Percentiles rank a stretch among this genome's conserved stretches.
Conservation (phyloP, 2,329 filamentous ascomycete genomes). For the Drechslera avenae region DNA sequence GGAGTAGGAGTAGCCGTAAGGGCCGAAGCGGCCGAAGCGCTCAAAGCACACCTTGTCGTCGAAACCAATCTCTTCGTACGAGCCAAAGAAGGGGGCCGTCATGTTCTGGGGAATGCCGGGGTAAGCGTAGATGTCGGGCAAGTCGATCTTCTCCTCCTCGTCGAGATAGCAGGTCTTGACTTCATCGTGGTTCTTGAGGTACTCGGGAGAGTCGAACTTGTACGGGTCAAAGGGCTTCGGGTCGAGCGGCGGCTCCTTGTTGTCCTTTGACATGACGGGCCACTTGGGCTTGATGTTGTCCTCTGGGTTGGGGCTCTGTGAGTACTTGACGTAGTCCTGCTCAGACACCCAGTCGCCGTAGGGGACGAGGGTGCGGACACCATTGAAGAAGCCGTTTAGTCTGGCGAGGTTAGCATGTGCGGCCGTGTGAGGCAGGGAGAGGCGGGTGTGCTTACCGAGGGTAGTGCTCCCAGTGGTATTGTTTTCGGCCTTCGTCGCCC, state of each 20-base stretch:
- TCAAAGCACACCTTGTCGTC: conserved; percentile 58
- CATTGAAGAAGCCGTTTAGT: conserved; percentile 56
- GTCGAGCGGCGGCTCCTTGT: conserved; percentile 47
- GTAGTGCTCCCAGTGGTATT: conserved; percentile 55
- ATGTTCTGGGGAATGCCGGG: conserved; percentile 58
- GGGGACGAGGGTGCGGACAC: conserved; percentile 54
- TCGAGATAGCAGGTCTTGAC: conserved; percentile 70
- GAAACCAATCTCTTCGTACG: conserved; percentile 55
- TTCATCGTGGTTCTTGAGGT: conserved; percentile 56
- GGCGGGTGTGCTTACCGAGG: conserved; percentile 41
- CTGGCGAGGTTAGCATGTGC: conserved; percentile 34
- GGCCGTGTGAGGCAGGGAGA: background rate
- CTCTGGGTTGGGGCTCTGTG: conserved; percentile 45
- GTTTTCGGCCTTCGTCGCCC: conserved; percentile 40
- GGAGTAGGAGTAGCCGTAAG: conserved; percentile 58
- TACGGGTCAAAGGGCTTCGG: conserved; percentile 55
- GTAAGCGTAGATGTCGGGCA: conserved; percentile 70
- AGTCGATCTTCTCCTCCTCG: conserved; percentile 58
- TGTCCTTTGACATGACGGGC: conserved; percentile 42
- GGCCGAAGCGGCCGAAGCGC: conserved; percentile 55
- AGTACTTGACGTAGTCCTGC: conserved; percentile 51
- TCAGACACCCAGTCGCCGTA: conserved; percentile 51
- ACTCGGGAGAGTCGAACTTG: conserved; percentile 50
- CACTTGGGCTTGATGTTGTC: conserved; percentile 47
- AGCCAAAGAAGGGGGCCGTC: conserved; percentile 55